Evolutionary conservation across 108 stramenopile species (phyloP), one percentile per base, ranked within the genome.

Genomic region (Cylindrotheca fusiformis): DNA sequence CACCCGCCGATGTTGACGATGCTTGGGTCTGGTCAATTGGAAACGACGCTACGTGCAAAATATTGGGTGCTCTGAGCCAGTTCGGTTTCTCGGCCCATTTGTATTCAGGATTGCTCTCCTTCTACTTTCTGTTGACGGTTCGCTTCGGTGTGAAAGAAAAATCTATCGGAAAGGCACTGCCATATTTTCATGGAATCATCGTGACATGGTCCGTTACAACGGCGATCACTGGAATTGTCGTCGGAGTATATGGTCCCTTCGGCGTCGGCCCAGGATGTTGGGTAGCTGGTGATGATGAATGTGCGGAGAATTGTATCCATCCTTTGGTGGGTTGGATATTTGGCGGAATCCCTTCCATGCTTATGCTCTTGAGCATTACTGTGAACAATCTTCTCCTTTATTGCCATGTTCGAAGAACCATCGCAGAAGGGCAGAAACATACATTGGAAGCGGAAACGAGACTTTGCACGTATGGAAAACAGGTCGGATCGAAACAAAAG

Each of bases 41-140:
- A n/a, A n/a, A n/a, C n/a, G n/a, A n/a, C n/a, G n/a, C n/a, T n/a
- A n/a, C n/a, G n/a, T n/a, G n/a, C n/a, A n/a, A n/a, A n/a, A n/a
- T n/a, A n/a, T n/a, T n/a, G n/a, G n/a, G n/a, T n/a, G n/a, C n/a
- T n/a, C n/a, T n/a, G n/a, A n/a, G n/a, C n/a, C n/a, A n/a, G n/a
- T n/a, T n/a, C n/a, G n/a, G n/a, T n/a, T 21, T 68, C 32, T 32
- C 68, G 1, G 50, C 26, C 41, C 12, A 46, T 2, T 46, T 52
- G 32, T 75, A 76, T 69, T 66, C 64, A 47, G 55, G 65, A 30
- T 29, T 57, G 12, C 55, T 76, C 14, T 24, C 30, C 26, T 63
- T 49, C n/a, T 75, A 64, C 45, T 70, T 54, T 31, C 63, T 69
- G 31, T 32, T 69, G 18, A 54, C 69, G 5, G 61, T 70, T 25